A percentile compares a stretch with the other conserved stretches of the same genome.
These are phyloP conservation scores for Sisymbrium altissimum DNA, from an alignment of 345 rosid species.

Conservation along the genomic window DNA sequence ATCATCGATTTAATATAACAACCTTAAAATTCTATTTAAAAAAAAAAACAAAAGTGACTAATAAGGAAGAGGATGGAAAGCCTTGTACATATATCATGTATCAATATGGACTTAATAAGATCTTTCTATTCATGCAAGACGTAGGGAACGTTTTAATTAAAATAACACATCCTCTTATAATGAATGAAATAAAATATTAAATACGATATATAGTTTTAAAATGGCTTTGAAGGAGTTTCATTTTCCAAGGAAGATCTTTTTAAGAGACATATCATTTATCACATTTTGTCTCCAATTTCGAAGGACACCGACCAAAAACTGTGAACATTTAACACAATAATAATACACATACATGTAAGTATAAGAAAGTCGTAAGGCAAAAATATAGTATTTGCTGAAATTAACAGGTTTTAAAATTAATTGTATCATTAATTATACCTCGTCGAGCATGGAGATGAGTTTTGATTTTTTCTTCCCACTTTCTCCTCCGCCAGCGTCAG, in stretches of 20 bases:
- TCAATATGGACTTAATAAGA: neutral
- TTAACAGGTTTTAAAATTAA: neutral
- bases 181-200: constrained; percentile 1
- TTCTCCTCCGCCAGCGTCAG: constrained; percentile 41
- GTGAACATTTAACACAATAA: constrained; percentile 10
- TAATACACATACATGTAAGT: neutral
- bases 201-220: constrained; percentile 2
- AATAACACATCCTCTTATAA: neutral
- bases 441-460: constrained; percentile 79
- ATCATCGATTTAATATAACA: neutral
- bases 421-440: constrained; percentile 45
- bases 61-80: no score
- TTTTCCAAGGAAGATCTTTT: constrained; percentile 40
- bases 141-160: neutral
- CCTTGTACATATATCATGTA: neutral
- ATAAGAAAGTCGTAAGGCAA: neutral
- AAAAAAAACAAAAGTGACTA: neutral
- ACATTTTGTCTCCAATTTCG: constrained; percentile 24
- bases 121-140: constrained; percentile 17
- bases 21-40: neutral
- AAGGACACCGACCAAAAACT: constrained; percentile 34
- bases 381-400: neutral
- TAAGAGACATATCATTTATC: constrained; percentile 25
- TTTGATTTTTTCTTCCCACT: constrained; percentile 63
- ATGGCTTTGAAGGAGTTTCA: constrained; percentile 28